A percentile compares a stretch with the other conserved stretches of the same genome.
phyloP scores from a whole-genome alignment of 2,329 filamentous ascomycete genomes.

The Cryphonectria parasitica region DNA sequence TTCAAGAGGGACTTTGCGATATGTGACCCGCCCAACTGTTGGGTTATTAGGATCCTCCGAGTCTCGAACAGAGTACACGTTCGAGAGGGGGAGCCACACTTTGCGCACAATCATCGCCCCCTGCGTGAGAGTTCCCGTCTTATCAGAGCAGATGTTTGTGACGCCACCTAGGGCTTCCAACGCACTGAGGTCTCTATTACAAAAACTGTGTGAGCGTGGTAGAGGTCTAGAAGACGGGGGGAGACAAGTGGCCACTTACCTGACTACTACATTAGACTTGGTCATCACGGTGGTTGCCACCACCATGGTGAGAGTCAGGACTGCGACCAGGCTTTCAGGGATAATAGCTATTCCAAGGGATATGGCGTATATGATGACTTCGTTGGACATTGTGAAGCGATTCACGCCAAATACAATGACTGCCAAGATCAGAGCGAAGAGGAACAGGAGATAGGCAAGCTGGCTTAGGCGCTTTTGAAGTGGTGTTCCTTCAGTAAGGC shows the following conservation, averaged over 20 bases:
- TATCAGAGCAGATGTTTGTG: conserved; percentile 75
- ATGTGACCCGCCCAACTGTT: conserved; percentile 58
- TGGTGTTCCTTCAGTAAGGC: conserved; percentile 72
- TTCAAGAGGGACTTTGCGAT: conserved; percentile 44
- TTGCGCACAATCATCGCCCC: conserved; percentile 72
- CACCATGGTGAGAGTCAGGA: conserved; percentile 73
- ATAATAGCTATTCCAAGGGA: conserved; percentile 67
- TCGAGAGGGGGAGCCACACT: conserved; percentile 64
- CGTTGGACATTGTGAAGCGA: conserved; percentile 55
- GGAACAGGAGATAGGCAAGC: conserved; percentile 80
- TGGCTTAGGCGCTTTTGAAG: conserved; percentile 85
- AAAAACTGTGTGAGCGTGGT: conserved; percentile 16
- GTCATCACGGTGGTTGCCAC: conserved; percentile 69
- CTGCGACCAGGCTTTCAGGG: conserved; percentile 68
- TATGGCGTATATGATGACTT: conserved; percentile 65
- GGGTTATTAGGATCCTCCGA: conserved; percentile 66
- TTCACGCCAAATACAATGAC: conserved; percentile 66
- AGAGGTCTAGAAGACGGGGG: neutral
- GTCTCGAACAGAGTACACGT: conserved; percentile 63
- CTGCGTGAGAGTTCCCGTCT: conserved; percentile 71
- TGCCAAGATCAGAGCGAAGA: conserved; percentile 65
- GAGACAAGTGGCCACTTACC: conserved; percentile 37
- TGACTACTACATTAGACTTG: conserved; percentile 66
- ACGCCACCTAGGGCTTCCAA: conserved; percentile 72
- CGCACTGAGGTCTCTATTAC: conserved; percentile 60